phyloP scores from a whole-genome alignment of 2,329 filamentous ascomycete species.

The Ramularia endophylla region DNA sequence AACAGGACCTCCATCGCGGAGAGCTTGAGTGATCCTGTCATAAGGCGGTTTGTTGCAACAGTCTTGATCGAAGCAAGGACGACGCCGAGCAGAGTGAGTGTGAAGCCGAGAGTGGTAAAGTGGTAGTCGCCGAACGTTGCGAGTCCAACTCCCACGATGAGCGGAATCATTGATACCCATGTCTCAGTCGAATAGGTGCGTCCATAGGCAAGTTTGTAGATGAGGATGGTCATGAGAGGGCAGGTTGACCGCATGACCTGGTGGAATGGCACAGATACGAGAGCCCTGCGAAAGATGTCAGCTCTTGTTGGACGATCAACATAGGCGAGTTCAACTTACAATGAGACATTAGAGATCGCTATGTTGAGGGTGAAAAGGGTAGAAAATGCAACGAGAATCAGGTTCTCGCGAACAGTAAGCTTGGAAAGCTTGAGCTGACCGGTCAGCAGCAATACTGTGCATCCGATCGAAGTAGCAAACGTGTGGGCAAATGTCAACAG shows the following conservation, averaged over 20 bases:
- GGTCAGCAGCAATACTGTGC: slow-evolving; percentile 46
- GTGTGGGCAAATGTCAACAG: slow-evolving; percentile 56
- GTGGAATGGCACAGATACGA: slow-evolving; percentile 59
- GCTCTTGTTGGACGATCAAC: background rate
- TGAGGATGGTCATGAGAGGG: slow-evolving; percentile 56
- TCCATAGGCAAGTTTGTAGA: slow-evolving; percentile 53
- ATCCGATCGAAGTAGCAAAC: slow-evolving; percentile 51
- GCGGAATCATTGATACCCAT: slow-evolving; percentile 55
- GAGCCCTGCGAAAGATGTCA: slow-evolving; percentile 8
- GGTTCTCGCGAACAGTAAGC: slow-evolving; percentile 48
- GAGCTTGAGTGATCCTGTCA: slow-evolving; percentile 55
- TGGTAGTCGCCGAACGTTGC: slow-evolving; percentile 59
- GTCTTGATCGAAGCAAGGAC: slow-evolving; percentile 47
- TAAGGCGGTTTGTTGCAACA: slow-evolving; percentile 58
- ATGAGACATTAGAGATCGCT: slow-evolving; percentile 56
- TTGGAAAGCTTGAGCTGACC: slow-evolving; percentile 51
- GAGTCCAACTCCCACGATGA: slow-evolving; percentile 54
- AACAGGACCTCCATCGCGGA: slow-evolving; percentile 56
- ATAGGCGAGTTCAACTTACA: slow-evolving; percentile 33
- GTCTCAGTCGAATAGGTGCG: slow-evolving; percentile 53
- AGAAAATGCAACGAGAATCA: slow-evolving; percentile 53
- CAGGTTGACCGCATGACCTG: slow-evolving; percentile 58
- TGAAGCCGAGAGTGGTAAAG: slow-evolving; percentile 49
- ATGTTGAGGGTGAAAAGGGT: slow-evolving; percentile 60
- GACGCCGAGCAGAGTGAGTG: slow-evolving; percentile 34